Percentiles rank a stretch among this genome's conserved stretches.
phyloP scores from a whole-genome alignment of 768 basidiomycete genomes.

The Melanogaster broomeanus region DNA sequence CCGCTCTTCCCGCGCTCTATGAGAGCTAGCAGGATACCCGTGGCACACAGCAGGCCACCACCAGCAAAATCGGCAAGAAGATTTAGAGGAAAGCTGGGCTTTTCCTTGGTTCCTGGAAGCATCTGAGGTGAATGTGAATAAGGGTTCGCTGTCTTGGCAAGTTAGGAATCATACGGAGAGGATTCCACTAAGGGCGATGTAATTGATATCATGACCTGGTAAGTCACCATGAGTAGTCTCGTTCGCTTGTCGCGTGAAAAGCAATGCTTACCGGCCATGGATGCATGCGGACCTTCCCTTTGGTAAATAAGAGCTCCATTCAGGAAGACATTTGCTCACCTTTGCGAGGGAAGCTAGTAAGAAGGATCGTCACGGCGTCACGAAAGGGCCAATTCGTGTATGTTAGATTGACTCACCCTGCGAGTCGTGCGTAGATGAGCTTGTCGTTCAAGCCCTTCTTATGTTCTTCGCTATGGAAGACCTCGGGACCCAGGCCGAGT shows the following conservation, averaged over 20 bases:
- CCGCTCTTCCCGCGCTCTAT: conserved; percentile 66
- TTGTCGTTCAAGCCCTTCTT: conserved; percentile 54
- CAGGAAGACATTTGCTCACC: conserved; percentile 37
- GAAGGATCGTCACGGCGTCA: conserved; percentile 2
- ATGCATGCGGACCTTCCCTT: conserved; percentile 58
- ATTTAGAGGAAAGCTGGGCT: conserved; percentile 74
- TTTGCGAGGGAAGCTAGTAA: conserved; percentile 57
- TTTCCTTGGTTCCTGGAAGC: conserved; percentile 62
- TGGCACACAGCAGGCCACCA: conserved; percentile 70
- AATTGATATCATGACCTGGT: conserved; percentile 82
- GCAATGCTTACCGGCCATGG: conserved; percentile 67
- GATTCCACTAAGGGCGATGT: conserved; percentile 76
- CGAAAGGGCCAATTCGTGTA: background rate
- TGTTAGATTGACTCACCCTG: conserved; percentile 52
- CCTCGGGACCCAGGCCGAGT: conserved; percentile 73
- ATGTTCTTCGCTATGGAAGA: conserved; percentile 57
- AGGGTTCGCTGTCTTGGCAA: background rate
- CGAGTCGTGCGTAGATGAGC: conserved; percentile 74
- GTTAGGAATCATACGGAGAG: conserved; percentile 49
- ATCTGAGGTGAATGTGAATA: conserved; percentile 42
- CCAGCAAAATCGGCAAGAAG: conserved; percentile 83
- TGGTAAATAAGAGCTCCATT: conserved; percentile 15
- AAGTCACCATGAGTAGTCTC: background rate
- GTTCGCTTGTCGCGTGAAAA: background rate
- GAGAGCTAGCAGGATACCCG: conserved; percentile 75